Conservation (phyloP, 805 yeast species). For the Yarrowia divulgata region DNA sequence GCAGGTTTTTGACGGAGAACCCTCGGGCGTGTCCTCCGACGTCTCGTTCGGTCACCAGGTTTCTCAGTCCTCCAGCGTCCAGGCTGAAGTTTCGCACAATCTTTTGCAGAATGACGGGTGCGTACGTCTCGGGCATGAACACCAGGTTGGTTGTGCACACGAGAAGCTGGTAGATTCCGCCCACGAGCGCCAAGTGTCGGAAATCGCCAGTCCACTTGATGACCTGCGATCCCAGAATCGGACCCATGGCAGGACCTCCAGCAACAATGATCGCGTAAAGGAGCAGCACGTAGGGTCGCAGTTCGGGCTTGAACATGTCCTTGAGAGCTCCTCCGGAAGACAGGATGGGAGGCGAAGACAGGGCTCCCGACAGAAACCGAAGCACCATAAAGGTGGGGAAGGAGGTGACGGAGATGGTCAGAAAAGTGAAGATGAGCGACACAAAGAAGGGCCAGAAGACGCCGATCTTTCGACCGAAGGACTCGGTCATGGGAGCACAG, state of each 20-base stretch:
- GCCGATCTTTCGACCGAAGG: slow-evolving; percentile 42
- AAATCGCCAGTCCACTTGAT: slow-evolving; percentile 34
- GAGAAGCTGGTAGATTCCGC: slow-evolving; percentile 32
- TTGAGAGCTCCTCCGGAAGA: slow-evolving; percentile 42
- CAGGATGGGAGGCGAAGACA: slow-evolving; percentile 42
- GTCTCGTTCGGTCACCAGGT: slow-evolving; percentile 15
- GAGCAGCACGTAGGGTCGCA: slow-evolving; percentile 40
- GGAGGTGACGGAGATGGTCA: slow-evolving; percentile 22
- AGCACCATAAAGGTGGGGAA: slow-evolving; percentile 39
- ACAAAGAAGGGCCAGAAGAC: slow-evolving; percentile 47
- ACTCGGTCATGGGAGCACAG: slow-evolving; percentile 41
- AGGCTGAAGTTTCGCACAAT: slow-evolving; percentile 33
- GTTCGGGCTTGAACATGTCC: slow-evolving; percentile 41
- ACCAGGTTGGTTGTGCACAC: slow-evolving; percentile 22
- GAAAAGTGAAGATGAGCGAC: slow-evolving; percentile 35
- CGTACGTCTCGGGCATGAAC: slow-evolving; percentile 40
- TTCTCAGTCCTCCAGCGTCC: slow-evolving; percentile 19
- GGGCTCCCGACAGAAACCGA: slow-evolving; percentile 41
- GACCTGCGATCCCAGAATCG: slow-evolving; percentile 41
- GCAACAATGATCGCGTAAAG: slow-evolving; percentile 42
- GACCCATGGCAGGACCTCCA: slow-evolving; percentile 42
- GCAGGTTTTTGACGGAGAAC: slow-evolving; percentile 27
- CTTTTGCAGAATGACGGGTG: slow-evolving; percentile 36
- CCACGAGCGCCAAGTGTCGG: slow-evolving; percentile 32
- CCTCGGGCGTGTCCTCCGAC: slow-evolving; percentile 23